These are phyloP conservation scores for Gossypioides kirkii DNA, from an alignment of 345 rosid genomes.

Conservation along the genomic window DNA sequence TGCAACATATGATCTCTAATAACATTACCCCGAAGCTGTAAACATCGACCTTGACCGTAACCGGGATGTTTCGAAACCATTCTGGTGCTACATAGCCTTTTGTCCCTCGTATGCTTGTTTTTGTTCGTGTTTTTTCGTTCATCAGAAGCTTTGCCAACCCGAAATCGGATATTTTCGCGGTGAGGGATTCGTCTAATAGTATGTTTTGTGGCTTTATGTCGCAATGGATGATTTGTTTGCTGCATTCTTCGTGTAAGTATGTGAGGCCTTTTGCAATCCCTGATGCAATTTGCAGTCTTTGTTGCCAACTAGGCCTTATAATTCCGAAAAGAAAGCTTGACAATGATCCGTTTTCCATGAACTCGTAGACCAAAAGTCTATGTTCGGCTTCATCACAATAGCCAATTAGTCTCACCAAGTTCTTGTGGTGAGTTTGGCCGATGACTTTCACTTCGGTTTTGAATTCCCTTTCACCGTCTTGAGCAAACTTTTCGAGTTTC, in stretches of 20 bases:
- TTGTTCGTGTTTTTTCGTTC: conserved; percentile 35
- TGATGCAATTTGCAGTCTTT: conserved; percentile 34
- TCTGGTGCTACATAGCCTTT: conserved; percentile 52
- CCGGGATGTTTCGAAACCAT: conserved; percentile 28
- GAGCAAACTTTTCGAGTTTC: conserved; percentile 32
- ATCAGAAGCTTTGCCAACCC: conserved; percentile 46
- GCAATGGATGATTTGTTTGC: conserved; percentile 41
- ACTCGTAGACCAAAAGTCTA: conserved; percentile 40
- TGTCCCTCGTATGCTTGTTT: conserved; percentile 44
- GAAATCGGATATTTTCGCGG: conserved; percentile 30
- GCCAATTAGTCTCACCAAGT: conserved; percentile 37
- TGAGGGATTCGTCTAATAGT: conserved; percentile 29
- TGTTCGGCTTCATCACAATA: conserved; percentile 39
- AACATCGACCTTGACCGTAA: conserved; percentile 31
- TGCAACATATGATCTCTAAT: conserved; percentile 25
- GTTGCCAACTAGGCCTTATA: conserved; percentile 32
- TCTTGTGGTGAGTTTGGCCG: conserved; percentile 45
- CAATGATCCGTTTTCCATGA: conserved; percentile 41
- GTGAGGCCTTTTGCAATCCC: conserved; percentile 45
- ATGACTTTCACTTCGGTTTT: conserved; percentile 42
- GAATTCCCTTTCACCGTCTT: conserved; percentile 42
- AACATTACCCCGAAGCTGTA: conserved; percentile 34
- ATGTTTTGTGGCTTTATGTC: conserved; percentile 51
- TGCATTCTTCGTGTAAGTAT: conserved; percentile 47
- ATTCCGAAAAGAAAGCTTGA: conserved; percentile 36